Evolutionary conservation across 164 flowering plant genomes (phyloP), one percentile per base, ranked within the genome.

Genomic region (Tinospora cordifolia): DNA sequence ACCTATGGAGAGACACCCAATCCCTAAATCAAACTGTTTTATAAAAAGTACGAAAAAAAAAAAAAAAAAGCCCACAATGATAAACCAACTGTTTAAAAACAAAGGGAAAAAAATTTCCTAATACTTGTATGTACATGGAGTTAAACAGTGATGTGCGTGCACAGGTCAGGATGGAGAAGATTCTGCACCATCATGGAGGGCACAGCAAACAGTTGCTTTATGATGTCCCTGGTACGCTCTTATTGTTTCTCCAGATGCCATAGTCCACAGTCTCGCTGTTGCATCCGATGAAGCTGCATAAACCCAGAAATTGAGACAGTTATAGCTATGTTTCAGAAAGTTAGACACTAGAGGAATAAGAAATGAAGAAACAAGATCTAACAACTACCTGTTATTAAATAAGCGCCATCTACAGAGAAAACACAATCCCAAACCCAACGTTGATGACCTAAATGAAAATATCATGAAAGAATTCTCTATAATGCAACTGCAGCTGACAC

Each of bases 391-490:
- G 98, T 94, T 46, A 94, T 83, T 30, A 94, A 85, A 80, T 85
- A 92, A n/a, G 96, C 99, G 74, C 99, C 99, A 70, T 94, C 98
- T 0, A 92, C 99, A 34, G 97, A 92, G 79, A 90, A 92, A 12
- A 88, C 97, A 74, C 94, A 90, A 80, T 94, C 99, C 99, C 99
- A 90, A 12, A 94, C 99, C 99, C 99, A 92, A 19, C 97, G 92
- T 40, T 87, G 85, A 83, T 94, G 98, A 60, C 97, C 99, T 92
- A 44, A 8, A 70, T 36, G 34, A 17, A 6, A 30, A 66, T 13
- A 34, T 41, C 0, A 22, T 21, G 1, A 22, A 44, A 66, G 51
- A 51, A 51, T 34, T 24, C 15, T 30, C 10, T 15, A 38, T 34
- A 3, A 1, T 40, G 14, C 15, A 39, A 2, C 27, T 39, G 11